phyloP scores from a whole-genome alignment of 2,329 filamentous ascomycete species.

The Nigrograna mackinnonii region DNA sequence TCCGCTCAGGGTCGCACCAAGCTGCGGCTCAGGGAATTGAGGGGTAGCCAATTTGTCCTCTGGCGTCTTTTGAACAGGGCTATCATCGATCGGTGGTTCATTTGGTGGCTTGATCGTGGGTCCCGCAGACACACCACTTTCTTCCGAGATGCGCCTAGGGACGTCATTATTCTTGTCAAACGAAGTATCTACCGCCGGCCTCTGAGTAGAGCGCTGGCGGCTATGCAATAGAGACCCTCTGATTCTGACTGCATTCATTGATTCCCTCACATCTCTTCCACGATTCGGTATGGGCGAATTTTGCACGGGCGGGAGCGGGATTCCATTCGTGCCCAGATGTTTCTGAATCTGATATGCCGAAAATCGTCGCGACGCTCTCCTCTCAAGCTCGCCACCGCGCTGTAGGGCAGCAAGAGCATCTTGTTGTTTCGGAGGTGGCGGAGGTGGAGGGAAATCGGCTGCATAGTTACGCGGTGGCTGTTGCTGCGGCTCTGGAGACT shows the following conservation, averaged over 20 bases:
- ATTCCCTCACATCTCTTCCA: slow-evolving; percentile 82
- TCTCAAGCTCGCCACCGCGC: slow-evolving; percentile 87
- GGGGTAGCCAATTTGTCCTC: slow-evolving; percentile 64
- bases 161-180: slow-evolving; percentile 57
- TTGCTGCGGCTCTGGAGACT: slow-evolving; percentile 31
- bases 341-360: slow-evolving; percentile 97
- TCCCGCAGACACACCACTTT: slow-evolving; percentile 49
- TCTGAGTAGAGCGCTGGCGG: slow-evolving; percentile 55
- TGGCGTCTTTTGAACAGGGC: slow-evolving; percentile 57
- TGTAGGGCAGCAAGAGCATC: slow-evolving; percentile 91
- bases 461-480: slow-evolving; percentile 47
- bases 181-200: slow-evolving; percentile 60
- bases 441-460: slow-evolving; percentile 70
- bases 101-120: slow-evolving; percentile 38
- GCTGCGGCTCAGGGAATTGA: slow-evolving; percentile 35
- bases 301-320: slow-evolving; percentile 79
- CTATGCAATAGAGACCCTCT: slow-evolving; percentile 59
- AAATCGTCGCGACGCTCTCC: slow-evolving; percentile 88
- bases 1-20: slow-evolving; percentile 40
- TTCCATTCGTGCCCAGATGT: slow-evolving; percentile 82
- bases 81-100: slow-evolving; percentile 34
- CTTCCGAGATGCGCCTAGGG: slow-evolving; percentile 65
- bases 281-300: slow-evolving; percentile 84
- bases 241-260: slow-evolving; percentile 71
- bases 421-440: slow-evolving; percentile 80